These are phyloP conservation scores for Phtheirospermum japonicum DNA, from an alignment of 257 asterid genomes.

Conservation along the genomic window DNA sequence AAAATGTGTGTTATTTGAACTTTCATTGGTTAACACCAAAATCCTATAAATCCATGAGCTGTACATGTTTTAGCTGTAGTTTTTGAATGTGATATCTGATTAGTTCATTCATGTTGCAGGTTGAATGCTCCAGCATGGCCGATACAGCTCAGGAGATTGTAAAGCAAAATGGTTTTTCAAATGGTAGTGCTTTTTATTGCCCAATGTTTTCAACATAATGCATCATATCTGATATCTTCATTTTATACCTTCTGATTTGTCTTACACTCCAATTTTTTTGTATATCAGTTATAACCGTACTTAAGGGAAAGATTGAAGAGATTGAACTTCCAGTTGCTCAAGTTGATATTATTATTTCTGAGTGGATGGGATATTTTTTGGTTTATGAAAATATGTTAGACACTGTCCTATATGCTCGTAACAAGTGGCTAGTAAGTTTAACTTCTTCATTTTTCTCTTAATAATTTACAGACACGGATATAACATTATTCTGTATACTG, in stretches of 20 bases:
- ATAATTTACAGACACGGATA: background rate
- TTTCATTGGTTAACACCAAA: background rate
- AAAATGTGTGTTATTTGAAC: background rate
- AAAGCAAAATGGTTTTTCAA: background rate
- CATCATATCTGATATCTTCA: background rate
- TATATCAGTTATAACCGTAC: conserved; percentile 72
- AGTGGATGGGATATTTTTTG: conserved; percentile 97
- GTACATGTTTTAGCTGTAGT: background rate
- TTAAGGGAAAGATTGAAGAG: conserved; percentile 95
- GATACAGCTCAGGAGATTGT: background rate
- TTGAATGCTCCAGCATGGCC: conserved; percentile 98
- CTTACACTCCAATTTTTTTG: conserved; percentile 6
- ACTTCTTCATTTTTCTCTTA: background rate
- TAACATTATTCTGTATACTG: background rate
- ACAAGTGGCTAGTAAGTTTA: conserved; percentile 86
- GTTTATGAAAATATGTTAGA: conserved; percentile 89
- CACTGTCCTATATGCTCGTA: conserved; percentile 88
- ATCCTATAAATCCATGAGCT: background rate
- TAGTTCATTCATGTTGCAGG: conserved; percentile 42
- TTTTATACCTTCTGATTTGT: conserved; percentile 24
- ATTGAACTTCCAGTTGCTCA: conserved; percentile 91
- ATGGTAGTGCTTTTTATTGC: background rate
- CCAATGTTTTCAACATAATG: background rate
- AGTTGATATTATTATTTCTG: conserved; percentile 91
- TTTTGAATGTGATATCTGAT: conserved; percentile 22